These are phyloP conservation scores for Alternaria sp. DNA, from an alignment of 2,329 filamentous ascomycete genomes.

Conservation along the genomic window DNA sequence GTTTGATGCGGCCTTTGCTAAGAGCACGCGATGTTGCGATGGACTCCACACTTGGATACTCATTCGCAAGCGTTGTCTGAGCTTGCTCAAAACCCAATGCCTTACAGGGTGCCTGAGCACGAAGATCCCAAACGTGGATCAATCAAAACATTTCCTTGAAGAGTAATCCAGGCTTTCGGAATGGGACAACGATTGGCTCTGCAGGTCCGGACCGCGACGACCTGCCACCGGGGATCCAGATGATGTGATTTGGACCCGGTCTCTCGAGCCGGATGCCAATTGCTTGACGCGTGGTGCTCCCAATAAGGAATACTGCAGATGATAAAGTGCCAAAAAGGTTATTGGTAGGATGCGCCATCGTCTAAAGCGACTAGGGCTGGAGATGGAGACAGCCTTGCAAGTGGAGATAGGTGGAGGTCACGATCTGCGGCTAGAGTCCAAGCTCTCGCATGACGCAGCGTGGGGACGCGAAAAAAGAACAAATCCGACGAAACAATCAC, in stretches of 20 bases:
- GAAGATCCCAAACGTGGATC: neutral
- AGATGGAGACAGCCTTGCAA: constrained; percentile 2
- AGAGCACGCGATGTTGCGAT: neutral
- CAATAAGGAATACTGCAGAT: constrained; percentile 7
- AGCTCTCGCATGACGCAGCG: constrained; percentile 10
- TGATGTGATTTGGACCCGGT: neutral
- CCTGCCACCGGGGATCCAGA: neutral
- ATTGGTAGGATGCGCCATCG: constrained; percentile 1
- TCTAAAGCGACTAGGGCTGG: neutral
- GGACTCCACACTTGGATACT: neutral
- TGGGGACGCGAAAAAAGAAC: constrained; percentile 4
- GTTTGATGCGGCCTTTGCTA: neutral
- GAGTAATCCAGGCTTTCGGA: neutral
- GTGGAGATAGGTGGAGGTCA: constrained; percentile 2
- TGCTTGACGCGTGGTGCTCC: neutral
- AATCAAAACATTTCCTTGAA: neutral
- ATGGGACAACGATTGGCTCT: neutral
- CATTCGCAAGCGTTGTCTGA: neutral
- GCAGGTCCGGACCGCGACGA: neutral
- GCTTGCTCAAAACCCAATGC: neutral
- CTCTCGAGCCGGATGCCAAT: neutral
- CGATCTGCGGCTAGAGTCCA: constrained; percentile 7
- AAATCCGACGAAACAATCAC: neutral
- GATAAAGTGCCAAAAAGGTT: neutral
- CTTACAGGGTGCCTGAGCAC: neutral